phyloP scores from a whole-genome alignment of 495 filamentous ascomycete genomes.

The Hyaloscypha bicolor region DNA sequence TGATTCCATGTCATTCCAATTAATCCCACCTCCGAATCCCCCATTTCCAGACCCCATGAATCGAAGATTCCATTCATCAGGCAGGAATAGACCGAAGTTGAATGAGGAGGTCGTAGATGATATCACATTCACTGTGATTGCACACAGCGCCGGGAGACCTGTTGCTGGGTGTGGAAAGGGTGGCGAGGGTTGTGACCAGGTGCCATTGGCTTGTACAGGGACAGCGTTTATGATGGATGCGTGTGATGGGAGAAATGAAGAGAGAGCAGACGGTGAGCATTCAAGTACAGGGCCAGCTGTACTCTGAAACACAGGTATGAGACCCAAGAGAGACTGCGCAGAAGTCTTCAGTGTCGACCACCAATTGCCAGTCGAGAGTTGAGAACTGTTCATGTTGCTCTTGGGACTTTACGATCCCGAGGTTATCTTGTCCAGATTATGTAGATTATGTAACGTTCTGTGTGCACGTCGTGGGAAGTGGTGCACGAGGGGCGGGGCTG shows the following conservation, averaged over 20 bases:
- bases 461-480: too few relatives aligned
- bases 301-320: not conserved
- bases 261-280: constrained; percentile 4
- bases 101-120: constrained; percentile 46
- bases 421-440: too few relatives aligned
- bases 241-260: constrained; percentile 5
- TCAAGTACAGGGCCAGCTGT: not conserved
- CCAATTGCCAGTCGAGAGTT: not conserved
- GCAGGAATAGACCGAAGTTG: constrained; percentile 54
- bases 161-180: constrained; percentile 47
- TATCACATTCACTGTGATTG: constrained; percentile 47
- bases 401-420: too few relatives aligned
- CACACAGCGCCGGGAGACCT: constrained; percentile 50
- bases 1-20: constrained; percentile 54
- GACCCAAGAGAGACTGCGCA: constrained; percentile 1
- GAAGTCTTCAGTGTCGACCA: constrained; percentile 6
- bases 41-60: constrained; percentile 53
- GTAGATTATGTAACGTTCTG: too few relatives aligned
- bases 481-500: too few relatives aligned
- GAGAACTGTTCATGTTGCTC: constrained; percentile 3
- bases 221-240: not conserved
- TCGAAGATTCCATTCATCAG: constrained; percentile 51
- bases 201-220: constrained; percentile 4
- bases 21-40: constrained; percentile 55
- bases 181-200: constrained; percentile 8